Conservation (phyloP, 2,329 filamentous ascomycete genomes). For the Balansia obtecta region DNA sequence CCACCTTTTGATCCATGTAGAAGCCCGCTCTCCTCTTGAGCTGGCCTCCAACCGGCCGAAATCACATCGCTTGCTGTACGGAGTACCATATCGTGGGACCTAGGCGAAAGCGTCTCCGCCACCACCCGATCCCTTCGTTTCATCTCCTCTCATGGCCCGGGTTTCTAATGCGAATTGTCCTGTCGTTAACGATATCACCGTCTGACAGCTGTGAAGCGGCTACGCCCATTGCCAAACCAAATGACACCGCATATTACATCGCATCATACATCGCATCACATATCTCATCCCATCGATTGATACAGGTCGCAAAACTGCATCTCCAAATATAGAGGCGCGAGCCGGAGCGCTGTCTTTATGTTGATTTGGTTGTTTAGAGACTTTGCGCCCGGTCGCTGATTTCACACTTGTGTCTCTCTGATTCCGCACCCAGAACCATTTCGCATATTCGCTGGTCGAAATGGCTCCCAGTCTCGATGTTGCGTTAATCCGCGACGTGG, state of each 20-base stretch:
- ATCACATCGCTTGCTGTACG: slow-evolving; percentile 11
- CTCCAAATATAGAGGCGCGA: background rate
- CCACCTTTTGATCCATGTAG: background rate
- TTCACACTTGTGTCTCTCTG: background rate
- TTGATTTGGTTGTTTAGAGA: background rate
- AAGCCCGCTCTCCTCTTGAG: slow-evolving; percentile 12
- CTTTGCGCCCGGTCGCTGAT: slow-evolving; percentile 3
- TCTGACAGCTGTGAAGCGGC: background rate
- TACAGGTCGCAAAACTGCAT: background rate
- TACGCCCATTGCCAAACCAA: background rate
- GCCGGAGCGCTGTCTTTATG: slow-evolving; percentile 1
- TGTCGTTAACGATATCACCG: background rate
- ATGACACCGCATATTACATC: background rate
- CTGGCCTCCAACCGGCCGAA: slow-evolving; percentile 9
- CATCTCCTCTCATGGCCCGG: background rate
- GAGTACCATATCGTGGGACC: slow-evolving; percentile 5
- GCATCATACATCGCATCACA: background rate
- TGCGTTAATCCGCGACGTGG: slow-evolving; percentile 17
- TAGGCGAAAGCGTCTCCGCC: background rate
- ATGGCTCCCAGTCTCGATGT: slow-evolving; percentile 29
- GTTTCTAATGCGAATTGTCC: background rate
- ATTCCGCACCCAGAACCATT: background rate
- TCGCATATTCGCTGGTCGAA: slow-evolving; percentile 12
- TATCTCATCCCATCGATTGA: background rate
- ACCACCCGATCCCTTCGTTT: background rate